These are phyloP conservation scores for Lasiosphaeria ovina DNA, from an alignment of 495 filamentous ascomycete genomes.

Conservation along the genomic window DNA sequence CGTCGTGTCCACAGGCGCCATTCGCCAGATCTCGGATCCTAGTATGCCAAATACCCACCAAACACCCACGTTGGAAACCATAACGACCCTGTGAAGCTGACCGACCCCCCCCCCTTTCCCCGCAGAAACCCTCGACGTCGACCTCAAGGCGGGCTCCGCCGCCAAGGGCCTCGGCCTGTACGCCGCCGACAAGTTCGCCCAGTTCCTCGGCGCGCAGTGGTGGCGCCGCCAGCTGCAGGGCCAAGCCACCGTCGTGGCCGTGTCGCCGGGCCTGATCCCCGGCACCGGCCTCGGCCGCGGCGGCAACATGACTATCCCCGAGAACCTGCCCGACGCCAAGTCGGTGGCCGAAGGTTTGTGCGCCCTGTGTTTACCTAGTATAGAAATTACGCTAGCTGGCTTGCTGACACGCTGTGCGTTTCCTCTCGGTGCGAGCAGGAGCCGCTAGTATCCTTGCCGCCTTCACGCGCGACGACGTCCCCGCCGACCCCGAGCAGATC, in stretches of 20 bases:
- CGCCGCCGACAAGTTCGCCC: slow-evolving; percentile 40
- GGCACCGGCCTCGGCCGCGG: slow-evolving; percentile 32
- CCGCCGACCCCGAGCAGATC: slow-evolving; percentile 45
- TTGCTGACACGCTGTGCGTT: neutral
- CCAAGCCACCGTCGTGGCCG: slow-evolving; percentile 39
- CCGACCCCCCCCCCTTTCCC: neutral
- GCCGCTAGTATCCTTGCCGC: slow-evolving; percentile 41
- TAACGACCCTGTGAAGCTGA: neutral
- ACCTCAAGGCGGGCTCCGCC: slow-evolving; percentile 32
- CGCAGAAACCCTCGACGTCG: slow-evolving; percentile 27
- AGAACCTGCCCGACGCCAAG: slow-evolving; percentile 38
- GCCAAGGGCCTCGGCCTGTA: slow-evolving; percentile 26
- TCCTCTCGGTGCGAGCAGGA: slow-evolving; percentile 20
- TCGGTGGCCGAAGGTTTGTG: slow-evolving; percentile 37
- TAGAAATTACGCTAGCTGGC: neutral
- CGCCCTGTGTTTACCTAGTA: neutral
- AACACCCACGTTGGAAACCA: no score
- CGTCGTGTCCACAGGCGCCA: slow-evolving; percentile 41
- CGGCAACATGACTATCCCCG: slow-evolving; percentile 12
- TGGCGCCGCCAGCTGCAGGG: slow-evolving; percentile 46
- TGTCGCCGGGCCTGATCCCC: slow-evolving; percentile 45
- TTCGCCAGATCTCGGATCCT: slow-evolving; percentile 32
- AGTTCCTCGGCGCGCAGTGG: slow-evolving; percentile 47
- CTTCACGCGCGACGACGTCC: slow-evolving; percentile 42
- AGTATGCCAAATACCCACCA: neutral